Evolutionary conservation across 768 basidiomycete genomes (phyloP), one percentile per base, ranked within the genome.

Genomic region (Lactarius quietus): DNA sequence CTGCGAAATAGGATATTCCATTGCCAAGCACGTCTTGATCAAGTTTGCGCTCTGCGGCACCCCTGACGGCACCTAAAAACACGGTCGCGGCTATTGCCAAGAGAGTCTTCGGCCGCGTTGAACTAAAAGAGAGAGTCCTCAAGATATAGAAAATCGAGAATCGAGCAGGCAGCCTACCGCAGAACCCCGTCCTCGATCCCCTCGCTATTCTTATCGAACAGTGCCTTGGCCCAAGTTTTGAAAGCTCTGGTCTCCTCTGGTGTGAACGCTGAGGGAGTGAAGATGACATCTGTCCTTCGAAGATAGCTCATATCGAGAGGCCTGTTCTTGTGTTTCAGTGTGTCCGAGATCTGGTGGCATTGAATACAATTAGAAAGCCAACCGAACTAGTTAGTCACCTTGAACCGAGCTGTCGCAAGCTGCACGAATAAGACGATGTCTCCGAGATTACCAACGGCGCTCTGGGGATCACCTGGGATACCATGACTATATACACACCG

Each of bases 131-230:
- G 28, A 39, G 64, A 33, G 53, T 41, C 6, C 17, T 53, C 26
- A 35, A 57, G n/a, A 57, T 48, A 9, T 33, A 51, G 59, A n/a
- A 26, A 14, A 20, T 6, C 29, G 26, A 29, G 10, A 48, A 15
- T 41, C 1, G 17, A 39, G 17, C 18, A 43, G 28, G 38, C 23
- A 9, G 53, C 64, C 18, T 57, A 77, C 75, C 77, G 69, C n/a
- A 79, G 69, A 23, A 91, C 89, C 17, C 83, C 86, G 70, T 93
- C 92, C 69, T 93, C 92, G 31, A 93, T 92, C 1, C 92, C 92
- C 73, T 93, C 92, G 68, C 84, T 91, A 65, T 78, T 77, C 57
- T 78, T 85, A 72, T 92, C 90, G 73, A 93, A 93, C 31, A 93
- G 77, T 0, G 89, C 87, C 71, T 90, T 92, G 69, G 81, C 85